Conservation (phyloP, 345 rosid species). For the Populus simonii region DNA sequence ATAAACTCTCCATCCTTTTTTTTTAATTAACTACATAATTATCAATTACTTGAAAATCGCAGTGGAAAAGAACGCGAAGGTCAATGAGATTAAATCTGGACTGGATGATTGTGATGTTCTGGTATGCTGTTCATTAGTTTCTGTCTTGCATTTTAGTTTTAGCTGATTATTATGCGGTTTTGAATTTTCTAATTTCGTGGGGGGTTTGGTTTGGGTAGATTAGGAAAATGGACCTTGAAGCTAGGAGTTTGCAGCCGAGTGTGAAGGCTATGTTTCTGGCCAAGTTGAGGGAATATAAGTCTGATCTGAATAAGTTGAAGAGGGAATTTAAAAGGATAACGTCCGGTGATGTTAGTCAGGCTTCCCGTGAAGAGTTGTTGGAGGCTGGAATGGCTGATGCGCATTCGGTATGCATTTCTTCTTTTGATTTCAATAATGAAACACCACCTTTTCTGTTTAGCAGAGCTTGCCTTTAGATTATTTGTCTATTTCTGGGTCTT, state of each 20-base stretch:
- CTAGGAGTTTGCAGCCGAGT: conserved; percentile 76
- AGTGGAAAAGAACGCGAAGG: conserved; percentile 58
- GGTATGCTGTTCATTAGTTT: conserved; percentile 35
- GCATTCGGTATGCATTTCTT: conserved; percentile 36
- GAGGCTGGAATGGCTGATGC: conserved; percentile 58
- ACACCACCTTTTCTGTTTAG: too few relatives aligned
- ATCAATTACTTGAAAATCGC: conserved; percentile 10
- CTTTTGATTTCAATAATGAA: not conserved
- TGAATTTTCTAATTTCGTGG: not conserved
- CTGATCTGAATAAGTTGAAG: conserved; percentile 77
- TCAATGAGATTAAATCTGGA: conserved; percentile 63
- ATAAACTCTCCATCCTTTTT: not conserved
- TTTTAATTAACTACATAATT: not conserved
- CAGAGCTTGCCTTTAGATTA: not conserved
- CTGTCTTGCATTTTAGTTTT: not conserved
- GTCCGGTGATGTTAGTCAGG: conserved; percentile 45
- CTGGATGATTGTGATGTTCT: conserved; percentile 81
- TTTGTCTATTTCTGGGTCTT: not conserved
- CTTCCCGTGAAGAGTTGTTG: conserved; percentile 61
- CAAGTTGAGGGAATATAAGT: conserved; percentile 80
- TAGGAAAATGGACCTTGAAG: conserved; percentile 89
- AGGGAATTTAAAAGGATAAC: conserved; percentile 65
- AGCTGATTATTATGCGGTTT: not conserved
- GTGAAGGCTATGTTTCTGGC: conserved; percentile 79
- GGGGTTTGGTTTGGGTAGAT: conserved; percentile 35